phyloP scores from a whole-genome alignment of 2,329 filamentous ascomycete genomes.

The Laburnicola sp. region DNA sequence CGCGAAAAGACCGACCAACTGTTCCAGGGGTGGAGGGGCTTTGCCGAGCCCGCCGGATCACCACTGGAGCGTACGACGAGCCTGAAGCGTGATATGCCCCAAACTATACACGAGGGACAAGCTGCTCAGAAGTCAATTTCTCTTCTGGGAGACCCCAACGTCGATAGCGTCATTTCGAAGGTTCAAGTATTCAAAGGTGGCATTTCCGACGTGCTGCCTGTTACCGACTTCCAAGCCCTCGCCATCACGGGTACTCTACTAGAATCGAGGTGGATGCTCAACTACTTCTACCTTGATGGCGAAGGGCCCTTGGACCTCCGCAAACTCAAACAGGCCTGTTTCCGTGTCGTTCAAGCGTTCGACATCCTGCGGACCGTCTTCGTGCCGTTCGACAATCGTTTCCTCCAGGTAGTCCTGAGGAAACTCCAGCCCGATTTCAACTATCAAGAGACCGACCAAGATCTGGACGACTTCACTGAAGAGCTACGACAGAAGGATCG shows the following conservation, averaged over 20 bases:
- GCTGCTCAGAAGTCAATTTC: slow-evolving; percentile 29
- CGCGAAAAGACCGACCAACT: slow-evolving; percentile 17
- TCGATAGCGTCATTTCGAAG: slow-evolving; percentile 42
- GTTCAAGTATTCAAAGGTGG: slow-evolving; percentile 42
- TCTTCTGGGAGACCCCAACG: slow-evolving; percentile 37
- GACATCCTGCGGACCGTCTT: slow-evolving; percentile 43
- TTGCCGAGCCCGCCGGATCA: slow-evolving; percentile 14
- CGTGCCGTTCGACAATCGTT: slow-evolving; percentile 38
- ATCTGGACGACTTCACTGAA: slow-evolving; percentile 33
- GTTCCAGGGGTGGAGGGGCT: slow-evolving; percentile 36
- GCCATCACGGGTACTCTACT: slow-evolving; percentile 40
- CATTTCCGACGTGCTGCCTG: slow-evolving; percentile 39
- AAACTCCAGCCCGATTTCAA: slow-evolving; percentile 39
- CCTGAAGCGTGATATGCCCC: slow-evolving; percentile 22
- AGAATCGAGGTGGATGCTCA: slow-evolving; percentile 42
- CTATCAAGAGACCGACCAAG: slow-evolving; percentile 35
- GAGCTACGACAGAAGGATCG: slow-evolving; percentile 35
- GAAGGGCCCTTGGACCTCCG: slow-evolving; percentile 35
- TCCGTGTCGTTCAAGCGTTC: slow-evolving; percentile 37
- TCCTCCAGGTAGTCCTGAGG: slow-evolving; percentile 39
- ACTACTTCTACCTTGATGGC: slow-evolving; percentile 41
- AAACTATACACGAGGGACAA: slow-evolving; percentile 34
- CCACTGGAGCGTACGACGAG: slow-evolving; percentile 18
- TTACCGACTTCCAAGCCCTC: slow-evolving; percentile 40
- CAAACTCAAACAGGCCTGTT: slow-evolving; percentile 37